A percentile compares a stretch with the other conserved stretches of the same genome.
phyloP scores from a whole-genome alignment of 805 yeast genomes.

The Saturnispora silvae region DNA sequence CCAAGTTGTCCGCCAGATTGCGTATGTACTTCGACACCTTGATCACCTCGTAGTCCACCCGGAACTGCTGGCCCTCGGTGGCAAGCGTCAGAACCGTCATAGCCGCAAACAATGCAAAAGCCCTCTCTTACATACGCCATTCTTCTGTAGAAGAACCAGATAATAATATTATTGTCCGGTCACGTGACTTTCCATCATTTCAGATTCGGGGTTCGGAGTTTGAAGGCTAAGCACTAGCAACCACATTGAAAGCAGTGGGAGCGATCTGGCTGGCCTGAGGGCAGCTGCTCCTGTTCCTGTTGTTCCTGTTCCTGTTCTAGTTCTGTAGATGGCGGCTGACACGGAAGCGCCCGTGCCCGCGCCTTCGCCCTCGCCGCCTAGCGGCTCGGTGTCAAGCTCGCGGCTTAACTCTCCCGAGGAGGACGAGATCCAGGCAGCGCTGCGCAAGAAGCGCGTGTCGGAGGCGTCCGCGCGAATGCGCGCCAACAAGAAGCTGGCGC shows the following conservation, averaged over 20 bases:
- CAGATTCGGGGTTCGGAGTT: slow-evolving; percentile 2
- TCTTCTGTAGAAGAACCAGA: too few relatives aligned
- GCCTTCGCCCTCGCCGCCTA: too few relatives aligned
- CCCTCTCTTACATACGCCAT: background rate
- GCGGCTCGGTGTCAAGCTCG: too few relatives aligned
- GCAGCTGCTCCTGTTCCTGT: too few relatives aligned
- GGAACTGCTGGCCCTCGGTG: slow-evolving; percentile 61
- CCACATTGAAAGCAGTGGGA: too few relatives aligned
- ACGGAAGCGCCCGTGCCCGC: too few relatives aligned
- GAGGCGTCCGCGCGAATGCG: slow-evolving; percentile 59
- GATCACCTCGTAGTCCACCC: slow-evolving; percentile 63
- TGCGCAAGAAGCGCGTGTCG: slow-evolving; percentile 36
- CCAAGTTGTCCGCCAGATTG: slow-evolving; percentile 65
- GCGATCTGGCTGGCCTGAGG: too few relatives aligned
- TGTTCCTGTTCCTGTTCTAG: too few relatives aligned
- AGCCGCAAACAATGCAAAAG: background rate
- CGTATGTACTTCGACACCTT: slow-evolving; percentile 70
- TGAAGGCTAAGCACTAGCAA: background rate
- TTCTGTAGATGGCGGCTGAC: too few relatives aligned
- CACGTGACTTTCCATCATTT: slow-evolving; percentile 2
- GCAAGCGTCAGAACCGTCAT: slow-evolving; percentile 2
- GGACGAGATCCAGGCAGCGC: background rate
- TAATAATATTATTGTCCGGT: background rate
- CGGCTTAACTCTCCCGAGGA: too few relatives aligned
- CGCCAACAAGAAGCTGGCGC: slow-evolving; percentile 49